These are phyloP conservation scores for Monosporozyma aerobia DNA, from an alignment of 805 yeast genomes.

Conservation along the genomic window DNA sequence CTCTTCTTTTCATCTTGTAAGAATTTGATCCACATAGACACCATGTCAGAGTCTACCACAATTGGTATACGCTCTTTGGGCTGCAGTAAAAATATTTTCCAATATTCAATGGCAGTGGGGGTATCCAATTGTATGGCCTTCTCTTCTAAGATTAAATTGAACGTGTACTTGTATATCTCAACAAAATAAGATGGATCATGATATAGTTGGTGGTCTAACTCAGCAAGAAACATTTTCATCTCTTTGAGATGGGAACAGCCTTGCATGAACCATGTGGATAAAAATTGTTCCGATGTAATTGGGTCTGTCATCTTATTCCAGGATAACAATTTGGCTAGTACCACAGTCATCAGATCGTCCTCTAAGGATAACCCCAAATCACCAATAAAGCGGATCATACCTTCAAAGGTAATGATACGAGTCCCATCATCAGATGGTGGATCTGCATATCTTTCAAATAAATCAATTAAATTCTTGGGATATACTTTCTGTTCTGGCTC, in stretches of 20 bases:
- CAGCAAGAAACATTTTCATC: slow-evolving; percentile 38
- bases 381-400: slow-evolving; percentile 57
- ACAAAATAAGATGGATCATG: slow-evolving; percentile 38
- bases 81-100: slow-evolving; percentile 54
- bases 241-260: slow-evolving; percentile 29
- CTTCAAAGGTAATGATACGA: slow-evolving; percentile 59
- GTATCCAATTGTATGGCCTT: slow-evolving; percentile 46
- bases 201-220: slow-evolving; percentile 28
- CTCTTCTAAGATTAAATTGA: slow-evolving; percentile 52
- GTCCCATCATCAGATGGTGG: slow-evolving; percentile 10
- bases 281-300: slow-evolving; percentile 17
- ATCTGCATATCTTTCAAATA: slow-evolving; percentile 17
- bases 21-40: slow-evolving; percentile 54
- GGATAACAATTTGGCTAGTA: slow-evolving; percentile 59
- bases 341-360: slow-evolving; percentile 62
- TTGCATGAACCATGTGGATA: slow-evolving; percentile 18
- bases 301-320: slow-evolving; percentile 20
- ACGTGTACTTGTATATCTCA: slow-evolving; percentile 61
- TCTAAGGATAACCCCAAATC: slow-evolving; percentile 70
- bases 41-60: slow-evolving; percentile 21
- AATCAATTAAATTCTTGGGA: slow-evolving; percentile 11
- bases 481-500: slow-evolving; percentile 4
- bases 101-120: slow-evolving; percentile 64
- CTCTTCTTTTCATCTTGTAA: slow-evolving; percentile 35
- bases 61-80: slow-evolving; percentile 7